Percentiles rank a stretch among this genome's conserved stretches.
Conservation (phyloP, 352 stramenopile species). For the Halophytophthora polymorphica region DNA sequence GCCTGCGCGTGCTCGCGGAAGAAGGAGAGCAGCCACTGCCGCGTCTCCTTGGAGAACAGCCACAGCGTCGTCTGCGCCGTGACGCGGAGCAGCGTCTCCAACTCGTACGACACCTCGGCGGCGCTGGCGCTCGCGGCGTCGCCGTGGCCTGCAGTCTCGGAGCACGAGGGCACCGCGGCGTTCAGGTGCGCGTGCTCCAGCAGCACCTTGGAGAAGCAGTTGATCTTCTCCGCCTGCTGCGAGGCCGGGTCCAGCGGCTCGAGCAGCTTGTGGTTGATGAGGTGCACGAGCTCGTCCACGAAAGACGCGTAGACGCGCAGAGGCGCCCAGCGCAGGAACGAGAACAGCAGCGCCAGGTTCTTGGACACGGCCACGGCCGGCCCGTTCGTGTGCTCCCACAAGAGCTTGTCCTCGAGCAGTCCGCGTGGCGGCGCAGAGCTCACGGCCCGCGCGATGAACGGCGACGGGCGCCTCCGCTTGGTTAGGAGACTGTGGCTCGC, state of each 20-base stretch:
- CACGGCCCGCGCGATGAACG: neutral
- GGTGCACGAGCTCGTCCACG: slow-evolving; percentile 45
- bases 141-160: neutral
- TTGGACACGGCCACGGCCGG: slow-evolving; percentile 41
- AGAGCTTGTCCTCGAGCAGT: slow-evolving; percentile 42
- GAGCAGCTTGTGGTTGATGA: slow-evolving; percentile 36
- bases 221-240: slow-evolving; percentile 24
- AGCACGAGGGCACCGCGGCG: neutral
- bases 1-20: slow-evolving; percentile 28
- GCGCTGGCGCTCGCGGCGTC: neutral
- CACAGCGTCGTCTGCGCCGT: slow-evolving; percentile 40
- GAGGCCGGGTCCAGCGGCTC: slow-evolving; percentile 12
- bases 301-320: slow-evolving; percentile 40
- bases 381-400: slow-evolving; percentile 49
- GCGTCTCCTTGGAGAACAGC: slow-evolving; percentile 49
- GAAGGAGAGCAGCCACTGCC: slow-evolving; percentile 41
- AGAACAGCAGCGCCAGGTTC: slow-evolving; percentile 55
- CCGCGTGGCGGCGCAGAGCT: too few relatives aligned
- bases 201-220: slow-evolving; percentile 47
- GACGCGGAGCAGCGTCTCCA: slow-evolving; percentile 40
- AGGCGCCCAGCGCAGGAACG: slow-evolving; percentile 49
- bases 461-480: slow-evolving; percentile 8
- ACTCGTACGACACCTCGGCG: slow-evolving; percentile 19
- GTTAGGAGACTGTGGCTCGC: neutral
- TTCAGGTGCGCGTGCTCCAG: slow-evolving; percentile 30